Evolutionary conservation across 768 basidiomycete genomes (phyloP).

Genomic region (Macrolepiota albuminosa): DNA sequence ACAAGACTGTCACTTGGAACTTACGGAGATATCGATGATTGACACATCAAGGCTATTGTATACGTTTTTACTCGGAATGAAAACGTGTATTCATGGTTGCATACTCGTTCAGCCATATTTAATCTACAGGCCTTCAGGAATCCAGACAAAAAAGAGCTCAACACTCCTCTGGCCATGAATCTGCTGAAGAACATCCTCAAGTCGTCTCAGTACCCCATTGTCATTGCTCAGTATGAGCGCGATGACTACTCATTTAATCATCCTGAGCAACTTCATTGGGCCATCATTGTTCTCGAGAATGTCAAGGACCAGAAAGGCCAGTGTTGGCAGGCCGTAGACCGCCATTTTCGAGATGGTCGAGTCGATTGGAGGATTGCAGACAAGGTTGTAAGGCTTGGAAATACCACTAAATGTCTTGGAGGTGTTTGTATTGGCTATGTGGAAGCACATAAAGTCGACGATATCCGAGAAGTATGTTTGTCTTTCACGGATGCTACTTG

Average conservation of each 20-base stretch:
- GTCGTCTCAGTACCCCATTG: constrained; percentile 1
- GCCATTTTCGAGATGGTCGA: constrained; percentile 2
- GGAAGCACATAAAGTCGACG: background rate
- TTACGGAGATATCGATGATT: background rate
- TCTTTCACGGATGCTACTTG: background rate
- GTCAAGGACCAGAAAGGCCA: constrained; percentile 4
- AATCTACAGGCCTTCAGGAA: background rate
- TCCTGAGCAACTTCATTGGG: constrained; percentile 8
- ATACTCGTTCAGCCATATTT: background rate
- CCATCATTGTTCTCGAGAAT: constrained; percentile 3
- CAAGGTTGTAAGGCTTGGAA: background rate
- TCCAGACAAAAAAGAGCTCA: background rate
- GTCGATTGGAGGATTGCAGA: constrained; percentile 2
- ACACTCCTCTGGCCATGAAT: background rate
- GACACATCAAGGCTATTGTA: background rate
- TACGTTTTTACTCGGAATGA: background rate
- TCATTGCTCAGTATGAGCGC: constrained; percentile 9
- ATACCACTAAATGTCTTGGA: constrained; percentile 7
- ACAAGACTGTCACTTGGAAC: background rate
- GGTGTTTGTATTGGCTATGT: constrained; percentile 5
- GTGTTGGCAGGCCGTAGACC: constrained; percentile 5
- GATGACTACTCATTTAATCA: constrained; percentile 4
- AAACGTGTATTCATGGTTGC: background rate
- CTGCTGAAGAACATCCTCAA: background rate
- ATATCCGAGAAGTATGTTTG: background rate